Conservation (phyloP, 495 filamentous ascomycete species). For the Eremomyces bilateralis region DNA sequence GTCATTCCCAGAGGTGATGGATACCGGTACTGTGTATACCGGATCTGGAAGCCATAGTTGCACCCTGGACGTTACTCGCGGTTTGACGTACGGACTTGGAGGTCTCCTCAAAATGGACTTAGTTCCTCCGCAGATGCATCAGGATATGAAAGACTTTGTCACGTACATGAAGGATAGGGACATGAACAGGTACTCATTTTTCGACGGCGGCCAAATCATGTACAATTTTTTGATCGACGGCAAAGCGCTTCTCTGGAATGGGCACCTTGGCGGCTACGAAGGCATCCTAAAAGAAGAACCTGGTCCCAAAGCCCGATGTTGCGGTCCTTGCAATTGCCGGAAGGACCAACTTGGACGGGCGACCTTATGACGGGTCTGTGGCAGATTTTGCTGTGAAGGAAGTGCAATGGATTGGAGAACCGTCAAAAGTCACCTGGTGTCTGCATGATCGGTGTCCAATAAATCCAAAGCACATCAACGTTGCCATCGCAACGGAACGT, state of each 20-base stretch:
- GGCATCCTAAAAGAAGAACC: not conserved
- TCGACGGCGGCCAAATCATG: not conserved
- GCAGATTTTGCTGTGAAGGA: not conserved
- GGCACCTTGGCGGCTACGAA: not conserved
- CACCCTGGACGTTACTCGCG: conserved; percentile 1
- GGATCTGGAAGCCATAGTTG: not conserved
- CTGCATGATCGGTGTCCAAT: conserved; percentile 1
- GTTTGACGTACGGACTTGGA: not conserved
- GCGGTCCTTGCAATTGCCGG: conserved; percentile 1
- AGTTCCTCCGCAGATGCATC: not conserved
- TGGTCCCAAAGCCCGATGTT: conserved; percentile 1
- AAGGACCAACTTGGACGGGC: not conserved
- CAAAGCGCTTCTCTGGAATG: not conserved
- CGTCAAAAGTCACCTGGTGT: conserved; percentile 1
- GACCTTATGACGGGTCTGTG: conserved; percentile 1
- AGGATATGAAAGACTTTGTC: not conserved
- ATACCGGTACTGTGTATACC: conserved; percentile 1
- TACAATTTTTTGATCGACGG: not conserved
- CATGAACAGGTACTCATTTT: not conserved
- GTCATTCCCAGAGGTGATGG: conserved; percentile 1
- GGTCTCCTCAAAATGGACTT: not conserved
- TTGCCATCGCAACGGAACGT: not conserved
- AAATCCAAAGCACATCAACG: not conserved
- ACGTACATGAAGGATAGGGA: not conserved
- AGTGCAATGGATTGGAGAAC: conserved; percentile 1